These are phyloP conservation scores for Ensete glaucum DNA, from an alignment of 176 grass and related monocot species.

Conservation along the genomic window DNA sequence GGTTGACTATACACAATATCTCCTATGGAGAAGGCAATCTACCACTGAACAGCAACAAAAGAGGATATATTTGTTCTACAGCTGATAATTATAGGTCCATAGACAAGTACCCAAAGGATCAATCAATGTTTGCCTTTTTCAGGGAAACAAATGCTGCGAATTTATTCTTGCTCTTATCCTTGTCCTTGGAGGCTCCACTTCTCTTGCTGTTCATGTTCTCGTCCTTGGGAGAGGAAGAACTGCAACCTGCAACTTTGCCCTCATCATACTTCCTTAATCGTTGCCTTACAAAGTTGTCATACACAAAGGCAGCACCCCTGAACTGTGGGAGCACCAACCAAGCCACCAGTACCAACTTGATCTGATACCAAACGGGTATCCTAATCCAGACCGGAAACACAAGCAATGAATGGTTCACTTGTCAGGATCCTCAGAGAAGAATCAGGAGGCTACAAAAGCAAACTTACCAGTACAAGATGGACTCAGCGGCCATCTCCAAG, in stretches of 20 bases:
- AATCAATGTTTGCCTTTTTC: slow-evolving; percentile 34
- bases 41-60: background rate
- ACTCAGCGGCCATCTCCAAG: slow-evolving; percentile 70
- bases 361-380: slow-evolving; percentile 81
- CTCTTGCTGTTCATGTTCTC: slow-evolving; percentile 28
- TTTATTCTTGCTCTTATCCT: slow-evolving; percentile 41
- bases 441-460: too few relatives aligned
- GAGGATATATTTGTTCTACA: background rate
- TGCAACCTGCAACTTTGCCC: background rate
- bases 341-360: slow-evolving; percentile 64
- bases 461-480: slow-evolving; percentile 69
- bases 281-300: slow-evolving; percentile 69
- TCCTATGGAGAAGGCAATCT: background rate
- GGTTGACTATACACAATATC: background rate
- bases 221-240: slow-evolving; percentile 38
- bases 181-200: background rate
- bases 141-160: slow-evolving; percentile 40
- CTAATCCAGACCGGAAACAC: background rate
- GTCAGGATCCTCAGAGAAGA: too few relatives aligned
- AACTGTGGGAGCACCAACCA: slow-evolving; percentile 86
- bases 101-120: background rate
- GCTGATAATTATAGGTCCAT: too few relatives aligned
- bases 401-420: too few relatives aligned
- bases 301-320: slow-evolving; percentile 75
- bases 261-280: slow-evolving; percentile 47